Evolutionary conservation across 805 yeast species (phyloP).

Genomic region (Metschnikowia lachancei): DNA sequence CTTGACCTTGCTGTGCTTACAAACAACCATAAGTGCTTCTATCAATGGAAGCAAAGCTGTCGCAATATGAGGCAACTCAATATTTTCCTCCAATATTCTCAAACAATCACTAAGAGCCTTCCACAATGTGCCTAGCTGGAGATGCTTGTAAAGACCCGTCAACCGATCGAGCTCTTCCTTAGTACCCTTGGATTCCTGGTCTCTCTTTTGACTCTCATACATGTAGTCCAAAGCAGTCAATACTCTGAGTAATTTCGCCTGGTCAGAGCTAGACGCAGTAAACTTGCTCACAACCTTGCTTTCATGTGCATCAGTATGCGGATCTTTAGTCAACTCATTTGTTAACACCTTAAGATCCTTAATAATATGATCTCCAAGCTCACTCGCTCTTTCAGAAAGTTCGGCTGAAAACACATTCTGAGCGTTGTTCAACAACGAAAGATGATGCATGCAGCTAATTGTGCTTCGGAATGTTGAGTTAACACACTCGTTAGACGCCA

Average conservation of each 20-base stretch:
- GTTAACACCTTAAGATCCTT: slow-evolving; percentile 53
- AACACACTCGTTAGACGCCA: slow-evolving; percentile 80
- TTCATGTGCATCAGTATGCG: slow-evolving; percentile 34
- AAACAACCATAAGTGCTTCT: slow-evolving; percentile 94
- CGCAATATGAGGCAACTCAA: slow-evolving; percentile 53
- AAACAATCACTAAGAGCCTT: slow-evolving; percentile 75
- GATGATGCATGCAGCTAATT: slow-evolving; percentile 73
- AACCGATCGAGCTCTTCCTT: slow-evolving; percentile 44
- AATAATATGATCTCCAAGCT: slow-evolving; percentile 53
- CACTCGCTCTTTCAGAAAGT: slow-evolving; percentile 61
- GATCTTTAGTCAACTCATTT: slow-evolving; percentile 36
- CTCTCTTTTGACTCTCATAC: slow-evolving; percentile 44
- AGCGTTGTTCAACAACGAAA: slow-evolving; percentile 60
- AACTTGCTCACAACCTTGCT: slow-evolving; percentile 60
- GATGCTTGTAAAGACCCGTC: slow-evolving; percentile 58
- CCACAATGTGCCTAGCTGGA: slow-evolving; percentile 81
- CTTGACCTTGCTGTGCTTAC: slow-evolving; percentile 73
- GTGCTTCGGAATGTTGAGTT: slow-evolving; percentile 83
- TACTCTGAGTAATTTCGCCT: slow-evolving; percentile 80
- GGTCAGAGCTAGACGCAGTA: slow-evolving; percentile 79
- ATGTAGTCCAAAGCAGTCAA: slow-evolving; percentile 85
- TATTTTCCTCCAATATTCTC: slow-evolving; percentile 57
- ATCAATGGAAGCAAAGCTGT: slow-evolving; percentile 81
- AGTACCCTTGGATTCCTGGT: slow-evolving; percentile 18
- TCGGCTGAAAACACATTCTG: slow-evolving; percentile 64